Evolutionary conservation across 2,329 filamentous ascomycete genomes (phyloP).

Genomic region (Penicillium sp.): DNA sequence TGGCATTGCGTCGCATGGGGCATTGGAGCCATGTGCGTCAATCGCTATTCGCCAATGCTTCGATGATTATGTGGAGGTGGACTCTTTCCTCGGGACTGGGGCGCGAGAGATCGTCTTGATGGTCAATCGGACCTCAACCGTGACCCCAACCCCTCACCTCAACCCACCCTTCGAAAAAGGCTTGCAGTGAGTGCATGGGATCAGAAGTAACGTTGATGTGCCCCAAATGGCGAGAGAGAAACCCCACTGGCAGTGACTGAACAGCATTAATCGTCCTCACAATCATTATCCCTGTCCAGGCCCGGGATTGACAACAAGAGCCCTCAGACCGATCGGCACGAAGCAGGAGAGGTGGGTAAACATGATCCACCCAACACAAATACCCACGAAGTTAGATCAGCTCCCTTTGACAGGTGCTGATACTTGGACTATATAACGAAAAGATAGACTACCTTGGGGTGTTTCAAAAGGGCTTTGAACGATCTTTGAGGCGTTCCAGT

Average conservation of each 20-base stretch:
- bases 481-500: not conserved
- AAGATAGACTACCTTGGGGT: not conserved
- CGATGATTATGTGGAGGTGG: constrained; percentile 3
- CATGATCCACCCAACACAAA: constrained; percentile 1
- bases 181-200: not conserved
- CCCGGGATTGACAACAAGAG: constrained; percentile 3
- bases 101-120: not conserved
- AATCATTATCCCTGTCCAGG: constrained; percentile 1
- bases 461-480: not conserved
- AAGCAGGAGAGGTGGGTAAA: not conserved
- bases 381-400: constrained; percentile 1
- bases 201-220: not conserved
- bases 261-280: not conserved
- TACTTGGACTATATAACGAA: not conserved
- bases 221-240: not conserved
- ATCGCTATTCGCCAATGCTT: constrained; percentile 6
- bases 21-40: not conserved
- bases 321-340: constrained; percentile 7
- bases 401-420: not conserved
- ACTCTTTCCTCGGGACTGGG: not conserved
- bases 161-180: not conserved
- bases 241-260: not conserved
- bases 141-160: not conserved
- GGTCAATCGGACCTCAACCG: too few relatives aligned
- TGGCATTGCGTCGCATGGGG: constrained; percentile 8